Evolutionary conservation across 2,329 filamentous ascomycete genomes (phyloP).

Genomic region (Thelonectria rubi): DNA sequence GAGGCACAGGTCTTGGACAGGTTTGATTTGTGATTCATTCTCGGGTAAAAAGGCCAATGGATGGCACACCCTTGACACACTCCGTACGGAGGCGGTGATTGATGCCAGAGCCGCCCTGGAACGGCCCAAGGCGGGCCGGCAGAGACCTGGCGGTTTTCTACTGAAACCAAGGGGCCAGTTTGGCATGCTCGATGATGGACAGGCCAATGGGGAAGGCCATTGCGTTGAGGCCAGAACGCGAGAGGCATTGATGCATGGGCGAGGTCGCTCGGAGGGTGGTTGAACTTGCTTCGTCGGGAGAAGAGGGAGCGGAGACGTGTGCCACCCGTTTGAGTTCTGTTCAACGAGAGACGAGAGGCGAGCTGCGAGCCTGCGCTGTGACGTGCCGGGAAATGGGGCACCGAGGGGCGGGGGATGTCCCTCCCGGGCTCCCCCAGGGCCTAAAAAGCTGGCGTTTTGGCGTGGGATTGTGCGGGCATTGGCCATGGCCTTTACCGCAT

Average conservation of each 20-base stretch:
- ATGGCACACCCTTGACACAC: slow-evolving; percentile 19
- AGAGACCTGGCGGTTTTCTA: not conserved
- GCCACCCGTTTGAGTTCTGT: not conserved
- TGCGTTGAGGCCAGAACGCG: slow-evolving; percentile 11
- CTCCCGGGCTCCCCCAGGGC: slow-evolving; percentile 14
- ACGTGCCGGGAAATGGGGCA: slow-evolving; percentile 25
- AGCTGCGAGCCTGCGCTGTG: slow-evolving; percentile 8
- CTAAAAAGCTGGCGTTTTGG: slow-evolving; percentile 21
- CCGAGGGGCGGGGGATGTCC: slow-evolving; percentile 18
- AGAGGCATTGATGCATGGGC: not conserved
- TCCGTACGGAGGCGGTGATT: not conserved
- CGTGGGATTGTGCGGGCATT: slow-evolving; percentile 22
- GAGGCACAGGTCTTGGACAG: slow-evolving; percentile 29
- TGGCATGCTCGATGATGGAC: not conserved
- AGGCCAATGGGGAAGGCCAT: slow-evolving; percentile 17
- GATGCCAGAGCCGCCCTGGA: slow-evolving; percentile 2
- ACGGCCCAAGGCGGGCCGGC: not conserved
- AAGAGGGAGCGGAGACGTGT: slow-evolving; percentile 4
- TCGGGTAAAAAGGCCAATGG: slow-evolving; percentile 9
- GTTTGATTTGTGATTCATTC: slow-evolving; percentile 17
- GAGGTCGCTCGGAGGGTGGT: slow-evolving; percentile 1
- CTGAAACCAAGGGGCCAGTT: slow-evolving; percentile 3
- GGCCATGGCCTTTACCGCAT: slow-evolving; percentile 26
- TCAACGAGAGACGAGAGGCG: slow-evolving; percentile 12
- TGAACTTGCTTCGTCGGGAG: slow-evolving; percentile 21